Conservation (phyloP, 202 grass and related monocot genomes). For the Dendrocalamus latiflorus region DNA sequence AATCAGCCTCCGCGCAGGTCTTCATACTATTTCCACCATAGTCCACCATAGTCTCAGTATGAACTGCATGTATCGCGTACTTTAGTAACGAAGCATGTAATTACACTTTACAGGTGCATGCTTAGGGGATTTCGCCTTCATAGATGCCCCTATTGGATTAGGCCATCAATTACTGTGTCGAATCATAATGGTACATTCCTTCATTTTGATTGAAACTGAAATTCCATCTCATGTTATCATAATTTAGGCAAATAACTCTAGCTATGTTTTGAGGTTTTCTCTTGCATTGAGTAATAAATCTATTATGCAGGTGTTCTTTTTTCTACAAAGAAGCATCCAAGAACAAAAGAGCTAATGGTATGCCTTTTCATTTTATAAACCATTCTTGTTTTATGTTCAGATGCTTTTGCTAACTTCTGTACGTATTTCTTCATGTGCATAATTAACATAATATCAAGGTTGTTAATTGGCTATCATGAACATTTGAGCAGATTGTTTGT, state of each 20-base stretch:
- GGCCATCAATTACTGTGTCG: constrained; percentile 85
- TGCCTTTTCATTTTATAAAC: constrained; percentile 7
- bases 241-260: not conserved
- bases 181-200: constrained; percentile 70
- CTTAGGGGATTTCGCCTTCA: constrained; percentile 98
- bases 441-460: not conserved
- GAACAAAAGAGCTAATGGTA: constrained; percentile 98
- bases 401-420: not conserved
- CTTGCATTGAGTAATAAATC: constrained; percentile 21
- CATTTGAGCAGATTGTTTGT: not conserved
- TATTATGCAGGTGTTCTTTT: constrained; percentile 76
- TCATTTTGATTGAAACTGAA: constrained; percentile 15
- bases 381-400: not conserved
- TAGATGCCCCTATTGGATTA: constrained; percentile 97
- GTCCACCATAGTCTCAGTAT: constrained; percentile 11
- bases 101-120: constrained; percentile 77
- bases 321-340: constrained; percentile 96
- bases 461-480: not conserved
- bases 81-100: constrained; percentile 22
- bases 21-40: constrained; percentile 11
- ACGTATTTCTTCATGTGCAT: not conserved
- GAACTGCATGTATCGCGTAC: constrained; percentile 13
- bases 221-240: constrained; percentile 3
- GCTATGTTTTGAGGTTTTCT: constrained; percentile 21
- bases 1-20: constrained; percentile 87